These are phyloP conservation scores for Oryza australiensis DNA, from an alignment of 176 grass and related monocot species.

Conservation along the genomic window DNA sequence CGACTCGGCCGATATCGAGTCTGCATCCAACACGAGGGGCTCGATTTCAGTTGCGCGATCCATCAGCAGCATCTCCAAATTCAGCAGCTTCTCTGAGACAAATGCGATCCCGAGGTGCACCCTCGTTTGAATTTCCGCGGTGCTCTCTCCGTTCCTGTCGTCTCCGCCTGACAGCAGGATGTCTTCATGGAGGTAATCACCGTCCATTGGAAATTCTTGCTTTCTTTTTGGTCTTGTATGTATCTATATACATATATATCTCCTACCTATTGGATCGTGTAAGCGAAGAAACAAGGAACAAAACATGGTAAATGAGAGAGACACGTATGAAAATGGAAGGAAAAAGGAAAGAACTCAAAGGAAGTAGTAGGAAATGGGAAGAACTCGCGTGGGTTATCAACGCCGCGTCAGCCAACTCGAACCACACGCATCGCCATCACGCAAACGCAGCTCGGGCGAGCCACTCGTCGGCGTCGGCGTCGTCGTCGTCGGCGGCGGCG, in stretches of 20 bases:
- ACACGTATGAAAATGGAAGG: no score
- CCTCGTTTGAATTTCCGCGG: constrained; percentile 34
- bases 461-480: no score
- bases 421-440: no score
- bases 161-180: not conserved
- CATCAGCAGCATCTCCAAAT: constrained; percentile 75
- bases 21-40: constrained; percentile 33
- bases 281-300: not conserved
- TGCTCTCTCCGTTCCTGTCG: not conserved
- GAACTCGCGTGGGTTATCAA: no score
- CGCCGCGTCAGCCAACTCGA: no score
- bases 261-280: not conserved
- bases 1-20: constrained; percentile 26
- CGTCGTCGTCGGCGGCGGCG: no score
- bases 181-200: not conserved
- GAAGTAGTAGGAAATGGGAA: not conserved
- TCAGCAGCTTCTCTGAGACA: constrained; percentile 60
- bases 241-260: no score
- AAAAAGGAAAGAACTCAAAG: no score
- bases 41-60: constrained; percentile 51
- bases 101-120: constrained; percentile 44
- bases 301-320: not conserved
- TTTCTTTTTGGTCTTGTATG: not conserved
- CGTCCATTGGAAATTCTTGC: not conserved
- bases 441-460: no score